phyloP scores from a whole-genome alignment of 1,284 basidiomycete species.

The Fistulina hepatica region DNA sequence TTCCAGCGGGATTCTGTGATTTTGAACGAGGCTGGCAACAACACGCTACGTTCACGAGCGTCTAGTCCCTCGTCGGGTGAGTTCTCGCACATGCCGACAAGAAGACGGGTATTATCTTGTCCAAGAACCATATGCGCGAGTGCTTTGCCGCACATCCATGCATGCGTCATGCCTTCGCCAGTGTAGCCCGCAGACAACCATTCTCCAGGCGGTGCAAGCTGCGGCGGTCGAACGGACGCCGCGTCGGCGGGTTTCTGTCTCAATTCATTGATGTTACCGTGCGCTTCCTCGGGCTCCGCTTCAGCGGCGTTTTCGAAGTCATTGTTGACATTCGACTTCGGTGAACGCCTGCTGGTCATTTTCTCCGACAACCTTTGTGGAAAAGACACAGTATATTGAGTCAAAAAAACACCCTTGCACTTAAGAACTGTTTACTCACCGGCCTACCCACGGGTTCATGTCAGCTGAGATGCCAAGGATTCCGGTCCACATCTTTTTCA shows the following conservation, averaged over 20 bases:
- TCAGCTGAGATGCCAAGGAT: slow-evolving; percentile 46
- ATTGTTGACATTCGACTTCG: no score
- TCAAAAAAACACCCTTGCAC: not conserved
- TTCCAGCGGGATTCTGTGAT: slow-evolving; percentile 41
- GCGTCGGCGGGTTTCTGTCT: no score
- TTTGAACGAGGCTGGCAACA: slow-evolving; percentile 42
- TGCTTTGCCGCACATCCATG: slow-evolving; percentile 48
- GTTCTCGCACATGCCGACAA: no score
- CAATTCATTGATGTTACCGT: no score
- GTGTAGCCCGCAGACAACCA: slow-evolving; percentile 50
- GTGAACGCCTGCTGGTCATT: not conserved
- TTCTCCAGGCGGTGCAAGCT: slow-evolving; percentile 29
- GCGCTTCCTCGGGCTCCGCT: not conserved
- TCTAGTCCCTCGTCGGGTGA: slow-evolving; percentile 2
- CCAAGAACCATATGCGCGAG: slow-evolving; percentile 46
- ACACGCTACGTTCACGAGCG: slow-evolving; percentile 19
- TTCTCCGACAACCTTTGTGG: not conserved
- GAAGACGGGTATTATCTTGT: no score
- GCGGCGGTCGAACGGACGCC: no score
- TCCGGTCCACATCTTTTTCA: slow-evolving; percentile 49
- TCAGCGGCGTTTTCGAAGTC: no score
- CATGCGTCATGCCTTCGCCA: slow-evolving; percentile 60
- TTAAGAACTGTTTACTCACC: slow-evolving; percentile 16
- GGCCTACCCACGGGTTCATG: slow-evolving; percentile 45
- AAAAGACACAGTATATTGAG: not conserved